Percentiles rank a stretch among this genome's conserved stretches.
phyloP scores from a whole-genome alignment of 2,329 filamentous ascomycete genomes.

The Xylariaceae sp. region DNA sequence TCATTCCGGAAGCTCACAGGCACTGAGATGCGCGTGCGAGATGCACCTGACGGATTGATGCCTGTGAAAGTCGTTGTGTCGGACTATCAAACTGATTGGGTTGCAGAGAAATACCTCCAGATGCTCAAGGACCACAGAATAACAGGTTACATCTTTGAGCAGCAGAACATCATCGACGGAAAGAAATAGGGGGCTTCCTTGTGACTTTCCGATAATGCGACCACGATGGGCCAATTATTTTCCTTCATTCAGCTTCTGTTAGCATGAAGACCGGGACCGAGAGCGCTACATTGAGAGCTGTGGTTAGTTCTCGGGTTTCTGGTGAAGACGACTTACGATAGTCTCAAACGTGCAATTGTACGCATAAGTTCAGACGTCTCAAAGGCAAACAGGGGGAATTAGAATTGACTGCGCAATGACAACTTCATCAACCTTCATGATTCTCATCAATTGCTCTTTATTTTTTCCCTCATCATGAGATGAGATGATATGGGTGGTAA shows the following conservation, averaged over 20 bases:
- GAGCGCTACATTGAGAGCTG: conserved; percentile 1
- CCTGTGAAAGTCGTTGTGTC: not conserved
- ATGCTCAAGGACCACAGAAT: conserved; percentile 71
- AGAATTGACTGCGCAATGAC: conserved; percentile 6
- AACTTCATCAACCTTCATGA: not conserved
- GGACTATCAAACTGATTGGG: conserved; percentile 13
- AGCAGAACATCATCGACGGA: conserved; percentile 62
- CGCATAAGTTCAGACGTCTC: conserved; percentile 1
- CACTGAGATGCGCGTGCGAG: conserved; percentile 3
- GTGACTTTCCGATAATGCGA: not conserved
- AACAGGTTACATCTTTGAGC: conserved; percentile 72
- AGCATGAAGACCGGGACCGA: not conserved
- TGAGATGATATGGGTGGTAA: no score
- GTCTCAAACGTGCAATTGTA: conserved; percentile 9
- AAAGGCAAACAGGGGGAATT: conserved; percentile 2
- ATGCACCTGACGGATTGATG: not conserved
- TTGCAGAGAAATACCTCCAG: conserved; percentile 62
- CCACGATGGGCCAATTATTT: not conserved
- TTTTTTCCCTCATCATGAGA: not conserved
- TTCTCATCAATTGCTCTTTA: not conserved
- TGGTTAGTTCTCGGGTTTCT: conserved; percentile 4
- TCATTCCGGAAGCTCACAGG: not conserved
- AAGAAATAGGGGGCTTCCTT: conserved; percentile 18
- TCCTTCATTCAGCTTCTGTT: not conserved
- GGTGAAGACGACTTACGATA: conserved; percentile 4